These are phyloP conservation scores for Brettanomyces sp. DNA, from an alignment of 805 yeast species.

Conservation along the genomic window DNA sequence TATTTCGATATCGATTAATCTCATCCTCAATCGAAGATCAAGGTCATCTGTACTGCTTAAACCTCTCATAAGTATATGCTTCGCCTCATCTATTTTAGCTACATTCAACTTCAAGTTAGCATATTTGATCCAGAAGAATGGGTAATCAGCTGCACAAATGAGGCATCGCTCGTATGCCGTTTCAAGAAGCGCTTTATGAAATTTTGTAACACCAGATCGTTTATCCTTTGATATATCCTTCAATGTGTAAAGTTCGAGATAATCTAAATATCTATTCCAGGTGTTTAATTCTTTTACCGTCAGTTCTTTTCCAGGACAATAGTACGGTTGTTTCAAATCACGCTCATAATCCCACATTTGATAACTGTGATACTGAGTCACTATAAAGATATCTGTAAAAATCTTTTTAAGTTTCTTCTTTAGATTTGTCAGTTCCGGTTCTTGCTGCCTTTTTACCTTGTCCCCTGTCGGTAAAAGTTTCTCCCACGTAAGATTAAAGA, in stretches of 20 bases:
- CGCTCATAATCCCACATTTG: slow-evolving; percentile 44
- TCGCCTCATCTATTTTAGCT: slow-evolving; percentile 27
- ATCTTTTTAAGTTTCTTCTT: slow-evolving; percentile 34
- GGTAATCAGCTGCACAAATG: slow-evolving; percentile 34
- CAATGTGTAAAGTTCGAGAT: slow-evolving; percentile 31
- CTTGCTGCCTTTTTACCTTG: neutral
- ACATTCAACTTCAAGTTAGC: slow-evolving; percentile 31
- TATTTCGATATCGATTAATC: slow-evolving; percentile 36
- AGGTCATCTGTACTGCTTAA: slow-evolving; percentile 18
- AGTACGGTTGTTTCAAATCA: slow-evolving; percentile 29
- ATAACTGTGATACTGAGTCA: slow-evolving; percentile 44
- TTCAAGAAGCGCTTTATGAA: slow-evolving; percentile 17
- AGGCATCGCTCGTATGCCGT: slow-evolving; percentile 41
- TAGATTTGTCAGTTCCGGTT: slow-evolving; percentile 17
- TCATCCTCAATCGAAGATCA: slow-evolving; percentile 26
- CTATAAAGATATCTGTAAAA: slow-evolving; percentile 43
- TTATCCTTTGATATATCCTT: slow-evolving; percentile 13
- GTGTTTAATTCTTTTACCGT: slow-evolving; percentile 38
- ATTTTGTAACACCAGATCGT: slow-evolving; percentile 11
- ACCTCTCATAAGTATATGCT: slow-evolving; percentile 29
- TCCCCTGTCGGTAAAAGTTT: slow-evolving; percentile 14
- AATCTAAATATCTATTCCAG: slow-evolving; percentile 53
- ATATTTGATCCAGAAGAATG: slow-evolving; percentile 41
- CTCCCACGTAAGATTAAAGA: slow-evolving; percentile 12
- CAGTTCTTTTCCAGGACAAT: slow-evolving; percentile 24